Evolutionary conservation across 306 rosid genomes (phyloP).

Genomic region (Citrullus mucosospermus): DNA sequence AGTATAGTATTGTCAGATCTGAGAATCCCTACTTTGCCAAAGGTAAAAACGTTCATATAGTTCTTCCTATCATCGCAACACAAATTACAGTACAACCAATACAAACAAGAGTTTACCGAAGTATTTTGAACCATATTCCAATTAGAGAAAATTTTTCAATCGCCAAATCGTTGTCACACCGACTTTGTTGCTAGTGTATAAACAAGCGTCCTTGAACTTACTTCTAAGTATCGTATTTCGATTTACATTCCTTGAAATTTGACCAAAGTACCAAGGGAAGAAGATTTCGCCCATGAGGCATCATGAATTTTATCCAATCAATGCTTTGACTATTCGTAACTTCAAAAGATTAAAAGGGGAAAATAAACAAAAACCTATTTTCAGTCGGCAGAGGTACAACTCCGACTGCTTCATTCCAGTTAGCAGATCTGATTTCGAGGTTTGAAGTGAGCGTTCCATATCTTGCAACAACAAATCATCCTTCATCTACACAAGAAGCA

Average conservation of each 20-base stretch:
- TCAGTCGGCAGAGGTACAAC: slow-evolving; percentile 24
- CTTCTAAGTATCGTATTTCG: background rate
- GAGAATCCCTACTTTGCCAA: background rate
- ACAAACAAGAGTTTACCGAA: background rate
- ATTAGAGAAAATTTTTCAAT: background rate
- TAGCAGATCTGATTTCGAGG: slow-evolving; percentile 33
- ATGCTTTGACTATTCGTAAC: background rate
- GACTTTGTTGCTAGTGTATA: background rate
- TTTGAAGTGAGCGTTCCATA: slow-evolving; percentile 31
- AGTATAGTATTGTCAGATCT: background rate
- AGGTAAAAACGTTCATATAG: background rate
- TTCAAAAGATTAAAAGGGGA: background rate
- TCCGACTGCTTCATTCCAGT: slow-evolving; percentile 46
- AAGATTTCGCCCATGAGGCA: background rate
- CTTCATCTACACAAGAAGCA: slow-evolving; percentile 31
- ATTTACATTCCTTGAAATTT: background rate
- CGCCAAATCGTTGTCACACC: background rate
- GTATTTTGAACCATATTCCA: background rate
- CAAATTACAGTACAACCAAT: background rate
- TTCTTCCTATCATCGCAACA: background rate
- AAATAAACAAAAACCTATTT: slow-evolving; percentile 5
- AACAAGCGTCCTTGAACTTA: background rate
- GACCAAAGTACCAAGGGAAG: background rate
- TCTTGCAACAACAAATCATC: slow-evolving; percentile 25
- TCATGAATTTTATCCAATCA: background rate